Evolutionary conservation across 768 basidiomycete genomes (phyloP).

Genomic region (Leucocoprinus birnbaumii): DNA sequence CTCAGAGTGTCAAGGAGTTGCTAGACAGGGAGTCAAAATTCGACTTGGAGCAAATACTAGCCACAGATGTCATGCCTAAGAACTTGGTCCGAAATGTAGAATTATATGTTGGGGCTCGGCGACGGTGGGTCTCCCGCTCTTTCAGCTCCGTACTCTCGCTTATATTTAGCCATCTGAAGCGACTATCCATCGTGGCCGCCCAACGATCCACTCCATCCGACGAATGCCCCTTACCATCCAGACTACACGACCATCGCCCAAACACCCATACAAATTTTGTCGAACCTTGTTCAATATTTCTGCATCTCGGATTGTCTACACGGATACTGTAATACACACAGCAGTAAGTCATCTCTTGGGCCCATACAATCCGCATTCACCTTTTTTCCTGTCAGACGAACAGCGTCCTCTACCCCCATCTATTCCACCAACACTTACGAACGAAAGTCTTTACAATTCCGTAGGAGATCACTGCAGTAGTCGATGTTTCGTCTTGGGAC

Average conservation of each 20-base stretch:
- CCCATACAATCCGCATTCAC: background rate
- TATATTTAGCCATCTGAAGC: conserved; percentile 14
- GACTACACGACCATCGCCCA: conserved; percentile 9
- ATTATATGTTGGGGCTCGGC: conserved; percentile 2
- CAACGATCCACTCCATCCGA: conserved; percentile 9
- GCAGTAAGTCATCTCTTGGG: conserved; percentile 25
- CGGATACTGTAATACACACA: conserved; percentile 47
- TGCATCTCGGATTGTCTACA: conserved; percentile 54
- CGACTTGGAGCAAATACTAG: conserved; percentile 42
- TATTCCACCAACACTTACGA: conserved; percentile 21
- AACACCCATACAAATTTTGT: conserved; percentile 22
- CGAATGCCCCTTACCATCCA: conserved; percentile 9
- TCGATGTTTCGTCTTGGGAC: conserved; percentile 26
- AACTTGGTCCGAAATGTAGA: background rate
- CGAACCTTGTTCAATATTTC: conserved; percentile 38
- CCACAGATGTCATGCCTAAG: conserved; percentile 40
- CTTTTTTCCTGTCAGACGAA: conserved; percentile 20
- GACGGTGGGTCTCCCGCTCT: background rate
- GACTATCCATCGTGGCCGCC: conserved; percentile 31
- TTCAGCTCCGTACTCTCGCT: background rate
- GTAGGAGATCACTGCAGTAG: conserved; percentile 25
- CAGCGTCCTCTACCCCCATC: conserved; percentile 23
- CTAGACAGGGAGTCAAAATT: conserved; percentile 30
- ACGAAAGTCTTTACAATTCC: conserved; percentile 14
- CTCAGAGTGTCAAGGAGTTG: conserved; percentile 46